Evolutionary conservation across 2,329 filamentous ascomycete species (phyloP).

Genomic region (Aspergillus amoenus): DNA sequence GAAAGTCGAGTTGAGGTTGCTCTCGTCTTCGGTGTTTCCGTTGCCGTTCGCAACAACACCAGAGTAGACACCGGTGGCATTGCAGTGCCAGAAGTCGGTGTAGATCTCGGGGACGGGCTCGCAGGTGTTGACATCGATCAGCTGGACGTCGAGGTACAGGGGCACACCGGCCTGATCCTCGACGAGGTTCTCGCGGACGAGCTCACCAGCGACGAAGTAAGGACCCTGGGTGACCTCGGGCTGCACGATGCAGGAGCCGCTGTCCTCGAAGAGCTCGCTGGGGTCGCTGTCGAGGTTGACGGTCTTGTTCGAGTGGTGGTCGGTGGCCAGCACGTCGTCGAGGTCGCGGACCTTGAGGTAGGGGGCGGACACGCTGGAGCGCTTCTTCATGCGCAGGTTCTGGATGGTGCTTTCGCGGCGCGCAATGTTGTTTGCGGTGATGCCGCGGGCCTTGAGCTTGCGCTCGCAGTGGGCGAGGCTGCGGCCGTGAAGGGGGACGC

Average conservation of each 20-base stretch:
- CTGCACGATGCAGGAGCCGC: slow-evolving; percentile 47
- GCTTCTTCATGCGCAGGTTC: not conserved
- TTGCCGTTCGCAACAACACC: slow-evolving; percentile 39
- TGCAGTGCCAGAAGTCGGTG: slow-evolving; percentile 44
- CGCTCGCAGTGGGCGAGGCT: slow-evolving; percentile 21
- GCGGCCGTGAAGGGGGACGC: slow-evolving; percentile 9
- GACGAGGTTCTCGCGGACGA: slow-evolving; percentile 37
- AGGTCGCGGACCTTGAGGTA: slow-evolving; percentile 33
- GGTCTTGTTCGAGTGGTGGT: slow-evolving; percentile 37
- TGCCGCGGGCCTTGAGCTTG: slow-evolving; percentile 22
- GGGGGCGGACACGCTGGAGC: slow-evolving; percentile 1
- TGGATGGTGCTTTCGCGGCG: slow-evolving; percentile 21
- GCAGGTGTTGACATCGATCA: slow-evolving; percentile 43
- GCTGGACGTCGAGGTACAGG: slow-evolving; percentile 41
- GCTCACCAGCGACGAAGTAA: slow-evolving; percentile 48
- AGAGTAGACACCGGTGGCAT: slow-evolving; percentile 43
- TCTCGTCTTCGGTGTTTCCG: slow-evolving; percentile 36
- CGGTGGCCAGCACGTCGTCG: slow-evolving; percentile 34
- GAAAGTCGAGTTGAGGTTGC: slow-evolving; percentile 44
- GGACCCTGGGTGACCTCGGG: slow-evolving; percentile 50
- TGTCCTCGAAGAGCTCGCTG: slow-evolving; percentile 26
- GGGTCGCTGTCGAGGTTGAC: slow-evolving; percentile 19
- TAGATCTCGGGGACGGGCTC: slow-evolving; percentile 39
- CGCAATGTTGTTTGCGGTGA: slow-evolving; percentile 22
- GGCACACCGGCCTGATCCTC: slow-evolving; percentile 34